These are phyloP conservation scores for Acanthamoeba healyi DNA, from an alignment of 208 protist species.

Conservation along the genomic window DNA sequence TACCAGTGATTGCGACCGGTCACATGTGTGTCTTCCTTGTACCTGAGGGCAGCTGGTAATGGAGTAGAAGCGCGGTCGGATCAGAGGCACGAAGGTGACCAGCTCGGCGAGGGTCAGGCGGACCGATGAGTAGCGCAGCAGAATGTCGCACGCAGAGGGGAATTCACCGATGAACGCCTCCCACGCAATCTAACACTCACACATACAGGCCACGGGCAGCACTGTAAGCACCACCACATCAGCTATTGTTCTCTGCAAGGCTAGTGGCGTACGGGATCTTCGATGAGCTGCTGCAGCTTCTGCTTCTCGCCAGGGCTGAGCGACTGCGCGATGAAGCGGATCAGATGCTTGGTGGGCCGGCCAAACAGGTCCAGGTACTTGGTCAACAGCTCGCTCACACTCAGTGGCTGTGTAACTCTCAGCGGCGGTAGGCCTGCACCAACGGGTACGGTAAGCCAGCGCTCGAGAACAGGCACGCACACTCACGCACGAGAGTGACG, in stretches of 20 bases:
- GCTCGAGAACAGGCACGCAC: no score
- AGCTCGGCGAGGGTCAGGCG: constrained; percentile 43
- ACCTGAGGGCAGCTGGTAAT: constrained; percentile 58
- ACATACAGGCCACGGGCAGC: not conserved
- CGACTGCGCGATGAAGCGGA: constrained; percentile 35
- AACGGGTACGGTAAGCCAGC: not conserved
- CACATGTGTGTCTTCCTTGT: not conserved
- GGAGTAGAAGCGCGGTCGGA: constrained; percentile 37
- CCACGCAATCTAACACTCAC: not conserved
- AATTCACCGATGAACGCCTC: constrained; percentile 40
- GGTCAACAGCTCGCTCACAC: constrained; percentile 11
- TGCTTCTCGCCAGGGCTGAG: not conserved
- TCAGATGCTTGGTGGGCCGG: constrained; percentile 32
- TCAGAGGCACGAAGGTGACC: constrained; percentile 57
- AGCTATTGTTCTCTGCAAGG: no score
- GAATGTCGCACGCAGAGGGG: constrained; percentile 33
- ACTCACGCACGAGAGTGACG: no score
- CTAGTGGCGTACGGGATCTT: not conserved
- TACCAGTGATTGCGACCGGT: no score
- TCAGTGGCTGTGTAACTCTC: constrained; percentile 63
- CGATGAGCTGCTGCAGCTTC: constrained; percentile 2
- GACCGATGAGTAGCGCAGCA: constrained; percentile 60
- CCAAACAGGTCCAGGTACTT: constrained; percentile 71
- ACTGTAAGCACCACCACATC: not conserved
- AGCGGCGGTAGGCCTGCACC: constrained; percentile 31